These are phyloP conservation scores for Yarrowia osloensis DNA, from an alignment of 805 yeast genomes.

Conservation along the genomic window DNA sequence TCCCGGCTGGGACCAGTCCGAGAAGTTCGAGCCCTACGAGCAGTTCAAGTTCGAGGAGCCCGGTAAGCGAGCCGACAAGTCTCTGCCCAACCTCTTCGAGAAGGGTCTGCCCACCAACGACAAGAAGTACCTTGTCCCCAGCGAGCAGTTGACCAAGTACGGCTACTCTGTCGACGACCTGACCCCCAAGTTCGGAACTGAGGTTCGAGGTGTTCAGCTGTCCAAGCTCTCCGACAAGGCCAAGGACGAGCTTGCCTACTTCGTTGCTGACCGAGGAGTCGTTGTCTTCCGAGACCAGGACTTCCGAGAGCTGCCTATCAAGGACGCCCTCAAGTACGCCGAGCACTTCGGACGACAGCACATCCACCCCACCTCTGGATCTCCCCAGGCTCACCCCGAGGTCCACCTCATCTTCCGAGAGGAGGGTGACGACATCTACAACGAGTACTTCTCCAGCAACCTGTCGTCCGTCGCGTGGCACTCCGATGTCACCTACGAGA, in stretches of 20 bases:
- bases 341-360: slow-evolving; percentile 69
- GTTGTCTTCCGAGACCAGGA: slow-evolving; percentile 73
- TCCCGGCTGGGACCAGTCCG: slow-evolving; percentile 68
- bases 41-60: slow-evolving; percentile 62
- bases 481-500: slow-evolving; percentile 72
- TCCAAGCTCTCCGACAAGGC: slow-evolving; percentile 55
- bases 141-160: slow-evolving; percentile 36
- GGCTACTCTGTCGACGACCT: slow-evolving; percentile 44
- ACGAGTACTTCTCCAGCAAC: slow-evolving; percentile 20
- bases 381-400: slow-evolving; percentile 60
- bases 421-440: slow-evolving; percentile 38
- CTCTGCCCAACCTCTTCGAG: slow-evolving; percentile 52
- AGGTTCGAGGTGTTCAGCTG: slow-evolving; percentile 62
- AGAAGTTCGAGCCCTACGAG: slow-evolving; percentile 54
- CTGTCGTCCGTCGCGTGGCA: slow-evolving; percentile 54
- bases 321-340: slow-evolving; percentile 51
- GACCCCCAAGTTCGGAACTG: slow-evolving; percentile 73
- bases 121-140: slow-evolving; percentile 11
- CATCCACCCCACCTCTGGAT: slow-evolving; percentile 73
- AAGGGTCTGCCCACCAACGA: slow-evolving; percentile 37
- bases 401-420: slow-evolving; percentile 63
- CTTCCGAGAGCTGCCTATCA: slow-evolving; percentile 48
- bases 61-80: slow-evolving; percentile 68
- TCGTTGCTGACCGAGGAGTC: slow-evolving; percentile 72
- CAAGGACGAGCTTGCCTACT: slow-evolving; percentile 68